phyloP scores from a whole-genome alignment of 2,329 filamentous ascomycete species.

The Sarocladiaceae sp. region DNA sequence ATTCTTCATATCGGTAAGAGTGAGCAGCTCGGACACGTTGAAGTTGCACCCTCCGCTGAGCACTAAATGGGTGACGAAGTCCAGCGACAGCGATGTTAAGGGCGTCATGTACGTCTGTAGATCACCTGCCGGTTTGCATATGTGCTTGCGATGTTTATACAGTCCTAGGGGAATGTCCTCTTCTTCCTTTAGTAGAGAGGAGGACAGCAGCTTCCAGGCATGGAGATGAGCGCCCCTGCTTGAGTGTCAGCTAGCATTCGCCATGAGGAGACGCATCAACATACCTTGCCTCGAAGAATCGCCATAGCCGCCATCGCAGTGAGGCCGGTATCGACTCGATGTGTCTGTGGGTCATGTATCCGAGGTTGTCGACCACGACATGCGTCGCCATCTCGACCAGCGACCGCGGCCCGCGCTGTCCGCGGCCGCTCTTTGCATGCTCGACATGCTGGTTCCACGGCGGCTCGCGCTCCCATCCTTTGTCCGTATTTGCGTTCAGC shows the following conservation, averaged over 20 bases:
- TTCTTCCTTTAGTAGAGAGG: conserved; percentile 26
- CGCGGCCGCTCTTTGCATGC: conserved; percentile 3
- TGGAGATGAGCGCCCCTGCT: conserved; percentile 32
- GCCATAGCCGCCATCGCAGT: conserved; percentile 34
- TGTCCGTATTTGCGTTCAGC: neutral
- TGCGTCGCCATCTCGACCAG: conserved; percentile 35
- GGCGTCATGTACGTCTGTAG: conserved; percentile 33
- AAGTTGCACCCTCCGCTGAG: conserved; percentile 33
- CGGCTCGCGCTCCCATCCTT: conserved; percentile 3
- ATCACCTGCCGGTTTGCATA: conserved; percentile 27
- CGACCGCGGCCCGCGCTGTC: conserved; percentile 28
- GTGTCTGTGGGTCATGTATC: conserved; percentile 26
- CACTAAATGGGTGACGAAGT: conserved; percentile 37
- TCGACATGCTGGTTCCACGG: conserved; percentile 3
- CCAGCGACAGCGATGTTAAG: conserved; percentile 28
- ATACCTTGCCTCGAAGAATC: conserved; percentile 34
- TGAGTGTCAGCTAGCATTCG: neutral
- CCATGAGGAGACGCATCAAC: conserved; percentile 12
- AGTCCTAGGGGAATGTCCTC: conserved; percentile 31
- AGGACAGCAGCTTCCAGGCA: conserved; percentile 36
- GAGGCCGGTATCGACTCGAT: conserved; percentile 29
- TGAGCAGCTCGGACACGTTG: conserved; percentile 33
- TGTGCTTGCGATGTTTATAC: conserved; percentile 35
- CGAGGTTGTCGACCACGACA: conserved; percentile 32
- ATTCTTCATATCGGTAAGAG: conserved; percentile 38